A percentile compares a stretch with the other conserved stretches of the same genome.
Conservation (phyloP, 2,329 filamentous ascomycete genomes). For the Penicillium sp. region DNA sequence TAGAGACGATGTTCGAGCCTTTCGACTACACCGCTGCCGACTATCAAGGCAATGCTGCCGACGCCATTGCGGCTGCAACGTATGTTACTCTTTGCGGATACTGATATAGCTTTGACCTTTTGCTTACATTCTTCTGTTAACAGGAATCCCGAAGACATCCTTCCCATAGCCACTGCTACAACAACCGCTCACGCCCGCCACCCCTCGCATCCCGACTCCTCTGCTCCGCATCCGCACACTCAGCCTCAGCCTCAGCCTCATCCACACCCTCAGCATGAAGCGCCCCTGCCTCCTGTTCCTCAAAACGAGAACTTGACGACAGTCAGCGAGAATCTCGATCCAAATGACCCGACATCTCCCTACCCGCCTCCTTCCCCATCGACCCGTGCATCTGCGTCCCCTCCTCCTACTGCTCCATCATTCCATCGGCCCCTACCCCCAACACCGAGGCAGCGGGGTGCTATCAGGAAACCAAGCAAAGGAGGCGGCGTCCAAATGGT, state of each 20-base stretch:
- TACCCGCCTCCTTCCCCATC: slow-evolving; percentile 32
- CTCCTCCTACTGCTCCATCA: slow-evolving; percentile 37
- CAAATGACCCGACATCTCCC: slow-evolving; percentile 27
- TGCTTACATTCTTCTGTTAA: slow-evolving; percentile 10
- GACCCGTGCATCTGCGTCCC: slow-evolving; percentile 29
- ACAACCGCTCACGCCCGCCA: slow-evolving; percentile 39
- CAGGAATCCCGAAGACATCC: slow-evolving; percentile 46
- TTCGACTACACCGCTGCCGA: slow-evolving; percentile 91
- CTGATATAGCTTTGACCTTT: slow-evolving; percentile 8
- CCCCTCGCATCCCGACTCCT: slow-evolving; percentile 42
- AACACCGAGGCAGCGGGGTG: slow-evolving; percentile 57
- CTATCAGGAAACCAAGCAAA: slow-evolving; percentile 73
- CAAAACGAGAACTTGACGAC: slow-evolving; percentile 32
- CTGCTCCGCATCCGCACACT: slow-evolving; percentile 12
- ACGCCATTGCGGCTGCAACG: slow-evolving; percentile 45
- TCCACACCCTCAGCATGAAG: slow-evolving; percentile 37
- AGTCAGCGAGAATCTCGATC: slow-evolving; percentile 34
- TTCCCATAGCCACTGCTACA: slow-evolving; percentile 30
- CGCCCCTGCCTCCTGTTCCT: slow-evolving; percentile 29
- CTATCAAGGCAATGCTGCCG: slow-evolving; percentile 62
- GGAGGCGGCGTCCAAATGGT: slow-evolving; percentile 89
- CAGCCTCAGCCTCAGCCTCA: too few relatives aligned
- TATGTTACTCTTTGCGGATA: slow-evolving; percentile 25
- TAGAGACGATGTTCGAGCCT: slow-evolving; percentile 89
- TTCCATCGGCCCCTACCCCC: slow-evolving; percentile 45